phyloP scores from a whole-genome alignment of 495 filamentous ascomycete genomes.

The Hamigera avellanea region DNA sequence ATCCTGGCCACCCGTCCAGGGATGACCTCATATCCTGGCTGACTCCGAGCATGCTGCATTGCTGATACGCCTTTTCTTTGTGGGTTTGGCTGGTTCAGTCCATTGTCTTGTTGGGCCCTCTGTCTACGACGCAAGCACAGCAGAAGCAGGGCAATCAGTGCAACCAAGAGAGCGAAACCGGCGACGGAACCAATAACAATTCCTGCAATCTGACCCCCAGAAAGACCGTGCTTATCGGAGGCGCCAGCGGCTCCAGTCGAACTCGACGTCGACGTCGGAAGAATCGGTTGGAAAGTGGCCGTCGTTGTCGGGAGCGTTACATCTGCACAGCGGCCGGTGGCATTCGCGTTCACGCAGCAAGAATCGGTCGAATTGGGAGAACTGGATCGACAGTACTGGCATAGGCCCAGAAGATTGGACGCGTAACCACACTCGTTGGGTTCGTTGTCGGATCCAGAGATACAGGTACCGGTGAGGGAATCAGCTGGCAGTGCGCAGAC shows the following conservation, averaged over 20 bases:
- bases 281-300: slow-evolving; percentile 53
- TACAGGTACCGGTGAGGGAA: slow-evolving; percentile 63
- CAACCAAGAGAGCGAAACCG: slow-evolving; percentile 54
- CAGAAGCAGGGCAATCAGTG: slow-evolving; percentile 48
- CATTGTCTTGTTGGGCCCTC: slow-evolving; percentile 46
- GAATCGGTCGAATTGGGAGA: slow-evolving; percentile 88
- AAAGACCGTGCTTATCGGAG: slow-evolving; percentile 39
- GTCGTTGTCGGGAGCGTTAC: slow-evolving; percentile 68
- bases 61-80: slow-evolving; percentile 43
- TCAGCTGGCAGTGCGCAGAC: slow-evolving; percentile 74
- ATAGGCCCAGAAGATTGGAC: slow-evolving; percentile 71
- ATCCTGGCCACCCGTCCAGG: slow-evolving; percentile 88
- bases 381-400: slow-evolving; percentile 70
- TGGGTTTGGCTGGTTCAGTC: slow-evolving; percentile 83
- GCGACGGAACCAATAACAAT: slow-evolving; percentile 74
- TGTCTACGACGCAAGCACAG: slow-evolving; percentile 47
- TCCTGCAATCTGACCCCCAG: slow-evolving; percentile 79
- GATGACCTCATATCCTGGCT: slow-evolving; percentile 57
- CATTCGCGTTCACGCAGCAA: slow-evolving; percentile 79
- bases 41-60: slow-evolving; percentile 39
- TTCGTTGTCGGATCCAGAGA: slow-evolving; percentile 70
- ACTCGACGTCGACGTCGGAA: slow-evolving; percentile 31
- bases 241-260: slow-evolving; percentile 24
- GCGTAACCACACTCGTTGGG: slow-evolving; percentile 79
- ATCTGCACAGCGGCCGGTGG: slow-evolving; percentile 52